Conservation (phyloP, 352 stramenopile species). For the Phytophthora megakarya region DNA sequence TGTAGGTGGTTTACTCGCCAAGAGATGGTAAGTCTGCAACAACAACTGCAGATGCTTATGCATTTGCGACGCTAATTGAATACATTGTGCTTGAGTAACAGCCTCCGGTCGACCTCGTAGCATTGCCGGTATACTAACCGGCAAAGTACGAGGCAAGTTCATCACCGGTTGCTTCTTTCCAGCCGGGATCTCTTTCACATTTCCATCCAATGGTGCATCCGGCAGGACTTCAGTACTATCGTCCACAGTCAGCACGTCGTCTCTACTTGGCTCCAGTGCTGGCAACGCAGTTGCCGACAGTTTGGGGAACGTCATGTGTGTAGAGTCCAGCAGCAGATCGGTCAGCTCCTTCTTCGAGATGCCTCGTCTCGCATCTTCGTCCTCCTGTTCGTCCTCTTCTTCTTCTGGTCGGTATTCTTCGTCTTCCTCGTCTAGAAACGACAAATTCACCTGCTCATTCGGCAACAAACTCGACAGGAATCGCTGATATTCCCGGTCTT, state of each 20-base stretch:
- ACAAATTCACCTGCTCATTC: conserved; percentile 72
- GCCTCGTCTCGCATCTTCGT: conserved; percentile 48
- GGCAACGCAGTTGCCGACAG: conserved; percentile 1
- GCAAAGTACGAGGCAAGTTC: conserved; percentile 6
- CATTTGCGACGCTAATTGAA: conserved; percentile 86
- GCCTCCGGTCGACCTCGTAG: conserved; percentile 30
- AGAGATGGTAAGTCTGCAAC: conserved; percentile 71
- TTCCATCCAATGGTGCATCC: conserved; percentile 2
- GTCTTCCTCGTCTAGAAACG: conserved; percentile 86
- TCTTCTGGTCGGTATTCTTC: conserved; percentile 80
- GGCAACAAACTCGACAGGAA: conserved; percentile 82
- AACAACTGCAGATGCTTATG: conserved; percentile 88
- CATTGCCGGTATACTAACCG: conserved; percentile 9
- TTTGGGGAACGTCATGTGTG: conserved; percentile 55
- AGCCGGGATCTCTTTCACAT: not conserved
- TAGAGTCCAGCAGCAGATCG: conserved; percentile 83
- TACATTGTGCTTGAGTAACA: conserved; percentile 71
- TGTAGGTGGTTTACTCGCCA: conserved; percentile 27
- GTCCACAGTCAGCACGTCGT: conserved; percentile 2
- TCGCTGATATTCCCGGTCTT: conserved; percentile 80
- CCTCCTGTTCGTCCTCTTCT: conserved; percentile 75
- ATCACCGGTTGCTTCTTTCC: conserved; percentile 1
- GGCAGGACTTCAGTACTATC: not conserved
- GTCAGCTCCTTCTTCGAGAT: conserved; percentile 87
- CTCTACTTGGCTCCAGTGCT: conserved; percentile 9